Evolutionary conservation across 78 protist species (phyloP).

Genomic region (Bodo saltans): DNA sequence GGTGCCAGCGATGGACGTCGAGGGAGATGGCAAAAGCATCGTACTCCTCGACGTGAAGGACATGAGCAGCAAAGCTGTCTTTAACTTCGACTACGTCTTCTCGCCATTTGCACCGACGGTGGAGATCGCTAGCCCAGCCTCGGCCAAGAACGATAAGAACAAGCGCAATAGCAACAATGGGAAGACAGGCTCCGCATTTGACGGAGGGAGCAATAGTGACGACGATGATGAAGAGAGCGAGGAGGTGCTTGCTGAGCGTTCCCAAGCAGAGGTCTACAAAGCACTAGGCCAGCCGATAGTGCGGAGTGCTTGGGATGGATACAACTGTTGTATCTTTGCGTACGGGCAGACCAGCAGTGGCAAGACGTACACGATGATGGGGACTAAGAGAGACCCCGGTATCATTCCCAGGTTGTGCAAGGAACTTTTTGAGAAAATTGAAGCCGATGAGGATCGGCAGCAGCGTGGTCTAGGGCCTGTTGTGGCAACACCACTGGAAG

Average conservation of each 20-base stretch:
- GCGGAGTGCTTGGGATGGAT: constrained; percentile 43
- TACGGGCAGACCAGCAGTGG: constrained; percentile 79
- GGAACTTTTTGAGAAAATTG: constrained; percentile 12
- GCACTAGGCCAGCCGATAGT: neutral
- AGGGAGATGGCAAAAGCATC: no score
- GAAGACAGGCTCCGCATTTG: no score
- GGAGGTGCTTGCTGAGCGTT: neutral
- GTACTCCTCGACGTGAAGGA: no score
- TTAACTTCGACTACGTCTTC: constrained; percentile 17
- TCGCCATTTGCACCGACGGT: neutral
- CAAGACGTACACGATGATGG: constrained; percentile 76
- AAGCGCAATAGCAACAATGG: no score
- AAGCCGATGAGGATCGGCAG: neutral
- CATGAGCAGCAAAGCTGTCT: neutral
- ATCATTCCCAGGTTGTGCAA: constrained; percentile 50
- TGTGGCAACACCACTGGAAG: neutral
- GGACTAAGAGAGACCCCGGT: constrained; percentile 58
- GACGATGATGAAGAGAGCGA: neutral
- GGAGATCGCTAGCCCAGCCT: no score
- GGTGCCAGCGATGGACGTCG: no score
- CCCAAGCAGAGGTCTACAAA: constrained; percentile 13
- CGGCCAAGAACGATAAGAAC: no score
- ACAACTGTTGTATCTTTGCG: constrained; percentile 60
- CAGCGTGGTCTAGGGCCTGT: neutral
- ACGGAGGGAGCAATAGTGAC: no score